Base-by-base conservation (phyloP, 1,139 yeast genomes). In the Candida glucosophila region DNA sequence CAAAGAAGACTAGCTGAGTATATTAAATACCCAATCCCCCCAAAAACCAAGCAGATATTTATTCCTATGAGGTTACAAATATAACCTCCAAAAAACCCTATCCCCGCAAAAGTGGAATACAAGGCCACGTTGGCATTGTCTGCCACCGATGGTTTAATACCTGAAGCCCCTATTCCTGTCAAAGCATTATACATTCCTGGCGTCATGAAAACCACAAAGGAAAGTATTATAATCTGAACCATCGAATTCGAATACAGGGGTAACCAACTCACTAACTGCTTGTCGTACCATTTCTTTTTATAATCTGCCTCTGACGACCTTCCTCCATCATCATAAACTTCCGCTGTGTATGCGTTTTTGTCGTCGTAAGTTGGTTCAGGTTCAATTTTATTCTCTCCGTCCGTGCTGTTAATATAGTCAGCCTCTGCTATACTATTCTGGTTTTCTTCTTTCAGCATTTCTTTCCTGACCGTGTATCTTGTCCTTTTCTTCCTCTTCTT, bases 11-110 rank as follows among this genome's bases (percentile, higher is more conserved):
- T 58, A 14, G 65, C 70, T 27, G 73, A 58, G 44, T 73, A 74
- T 29, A 74, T 33, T 23, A 70, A 64, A 44, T 74, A 74, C 22
- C 78, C 78, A 24, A 60, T 37, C 28, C 76, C 74, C 27, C 80
- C 79, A 34, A 70, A 44, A 33, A 64, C 52, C 23, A 74, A 53
- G 31, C 72, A 57, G 26, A 55, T 52, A 34, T 63, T 54, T 17
- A 66, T 56, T 30, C 80, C 80, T 22, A 73, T 44, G 11, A 51
- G 42, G 52, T 73, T 73, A 46, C 71, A 64, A 30, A 73, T 58
- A 29, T 77, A 63, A 38, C 81, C 81, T 15, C 73, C 69, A 35
- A 74, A 64, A 51, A 74, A 68, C 25, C 78, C 80, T 29, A 72
- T 44, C 14, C 70, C 59, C 12, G 76, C 74, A 41, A 73, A 73